Conservation (phyloP, 176 grass and related monocot species). For the Eremochloa ophiuroides region DNA sequence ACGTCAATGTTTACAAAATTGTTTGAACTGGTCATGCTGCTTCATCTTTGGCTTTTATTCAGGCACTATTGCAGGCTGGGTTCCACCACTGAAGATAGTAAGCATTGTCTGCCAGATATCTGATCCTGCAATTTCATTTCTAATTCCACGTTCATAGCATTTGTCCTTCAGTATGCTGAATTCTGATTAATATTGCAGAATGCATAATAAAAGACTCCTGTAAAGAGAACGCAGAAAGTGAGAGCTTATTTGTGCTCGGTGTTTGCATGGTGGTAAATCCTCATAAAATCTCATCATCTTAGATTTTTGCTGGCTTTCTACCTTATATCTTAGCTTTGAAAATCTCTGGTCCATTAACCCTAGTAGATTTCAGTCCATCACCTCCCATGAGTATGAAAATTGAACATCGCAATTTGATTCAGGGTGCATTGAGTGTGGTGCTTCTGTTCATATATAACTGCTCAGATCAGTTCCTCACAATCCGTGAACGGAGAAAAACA, state of each 20-base stretch:
- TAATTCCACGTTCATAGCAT: background rate
- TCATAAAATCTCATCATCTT: background rate
- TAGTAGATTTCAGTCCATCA: no score
- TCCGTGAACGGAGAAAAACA: conserved; percentile 57
- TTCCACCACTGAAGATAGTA: conserved; percentile 59
- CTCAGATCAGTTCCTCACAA: conserved; percentile 62
- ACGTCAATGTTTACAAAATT: background rate
- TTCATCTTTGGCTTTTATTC: conserved; percentile 19
- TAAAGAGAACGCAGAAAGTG: conserved; percentile 28
- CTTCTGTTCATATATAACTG: conserved; percentile 87
- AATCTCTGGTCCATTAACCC: background rate
- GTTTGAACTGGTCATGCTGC: conserved; percentile 19
- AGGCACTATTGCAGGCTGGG: conserved; percentile 82
- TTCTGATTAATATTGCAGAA: conserved; percentile 38
- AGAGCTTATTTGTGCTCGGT: conserved; percentile 39
- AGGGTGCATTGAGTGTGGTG: conserved; percentile 53
- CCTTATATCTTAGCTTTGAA: no score
- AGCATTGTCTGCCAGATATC: conserved; percentile 1
- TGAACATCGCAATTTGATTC: conserved; percentile 6
- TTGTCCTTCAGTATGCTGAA: background rate
- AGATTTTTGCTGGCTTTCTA: no score
- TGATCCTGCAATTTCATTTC: background rate
- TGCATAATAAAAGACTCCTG: conserved; percentile 55
- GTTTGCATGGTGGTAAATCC: conserved; percentile 56
- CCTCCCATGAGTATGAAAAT: no score